phyloP scores from a whole-genome alignment of 495 filamentous ascomycete genomes.

The Zalerion maritima region DNA sequence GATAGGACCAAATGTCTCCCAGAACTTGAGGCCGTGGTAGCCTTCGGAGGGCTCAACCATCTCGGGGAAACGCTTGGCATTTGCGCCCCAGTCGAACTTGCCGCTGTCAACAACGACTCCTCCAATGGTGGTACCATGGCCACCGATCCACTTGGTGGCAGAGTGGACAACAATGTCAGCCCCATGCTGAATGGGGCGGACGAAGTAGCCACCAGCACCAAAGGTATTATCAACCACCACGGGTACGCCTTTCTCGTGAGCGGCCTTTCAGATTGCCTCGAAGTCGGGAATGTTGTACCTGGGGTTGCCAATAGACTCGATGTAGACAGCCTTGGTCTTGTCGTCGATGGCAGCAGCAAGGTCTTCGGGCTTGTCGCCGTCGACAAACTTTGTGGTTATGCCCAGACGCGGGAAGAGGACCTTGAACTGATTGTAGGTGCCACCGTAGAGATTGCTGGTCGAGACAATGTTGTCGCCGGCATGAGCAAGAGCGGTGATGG shows the following conservation, averaged over 20 bases:
- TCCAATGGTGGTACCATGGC: constrained; percentile 90
- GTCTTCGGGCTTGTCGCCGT: constrained; percentile 69
- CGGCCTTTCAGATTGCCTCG: constrained; percentile 65
- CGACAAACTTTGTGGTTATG: constrained; percentile 80
- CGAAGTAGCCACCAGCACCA: constrained; percentile 86
- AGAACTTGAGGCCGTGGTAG: constrained; percentile 95
- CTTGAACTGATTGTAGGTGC: constrained; percentile 98
- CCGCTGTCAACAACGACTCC: constrained; percentile 85
- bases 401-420: constrained; percentile 77
- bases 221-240: constrained; percentile 96
- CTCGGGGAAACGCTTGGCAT: constrained; percentile 81
- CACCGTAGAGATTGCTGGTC: constrained; percentile 87
- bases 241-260: constrained; percentile 69
- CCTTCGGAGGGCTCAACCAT: constrained; percentile 84
- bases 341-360: constrained; percentile 83
- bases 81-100: constrained; percentile 92
- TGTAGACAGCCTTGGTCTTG: constrained; percentile 88
- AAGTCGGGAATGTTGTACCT: constrained; percentile 89
- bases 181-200: constrained; percentile 81
- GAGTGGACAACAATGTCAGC: constrained; percentile 92
- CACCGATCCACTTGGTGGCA: constrained; percentile 97
- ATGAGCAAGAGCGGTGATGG: constrained; percentile 68
- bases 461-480: constrained; percentile 91
- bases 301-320: constrained; percentile 94
- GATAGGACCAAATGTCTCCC: constrained; percentile 82